phyloP scores from a whole-genome alignment of 164 flowering plant species.

The Pachysandra terminalis region DNA sequence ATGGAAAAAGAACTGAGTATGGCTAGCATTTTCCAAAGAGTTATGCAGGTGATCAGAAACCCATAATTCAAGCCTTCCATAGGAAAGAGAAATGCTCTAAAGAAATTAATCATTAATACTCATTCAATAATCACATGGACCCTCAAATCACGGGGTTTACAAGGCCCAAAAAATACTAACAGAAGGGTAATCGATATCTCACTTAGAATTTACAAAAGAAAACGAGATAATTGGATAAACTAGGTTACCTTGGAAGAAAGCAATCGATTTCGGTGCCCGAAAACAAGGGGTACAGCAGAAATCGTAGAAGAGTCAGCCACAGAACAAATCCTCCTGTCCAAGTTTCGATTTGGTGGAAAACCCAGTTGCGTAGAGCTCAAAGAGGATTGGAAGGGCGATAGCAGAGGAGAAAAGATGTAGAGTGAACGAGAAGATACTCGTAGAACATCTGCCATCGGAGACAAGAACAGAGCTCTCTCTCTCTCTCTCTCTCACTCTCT shows the following conservation, averaged over 20 bases:
- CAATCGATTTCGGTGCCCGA: constrained; percentile 13
- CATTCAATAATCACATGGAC: too few relatives aligned
- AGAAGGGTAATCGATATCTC: not conserved
- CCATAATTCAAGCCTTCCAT: too few relatives aligned
- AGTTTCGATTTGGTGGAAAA: constrained; percentile 17
- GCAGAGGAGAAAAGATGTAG: constrained; percentile 21
- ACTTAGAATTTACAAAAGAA: not conserved
- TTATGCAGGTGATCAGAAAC: too few relatives aligned
- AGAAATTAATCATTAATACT: too few relatives aligned
- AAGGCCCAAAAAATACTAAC: not conserved
- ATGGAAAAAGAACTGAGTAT: too few relatives aligned
- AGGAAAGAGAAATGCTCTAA: too few relatives aligned
- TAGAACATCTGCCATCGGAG: constrained; percentile 49
- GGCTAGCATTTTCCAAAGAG: too few relatives aligned
- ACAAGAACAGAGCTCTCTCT: not conserved
- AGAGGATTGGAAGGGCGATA: constrained; percentile 5
- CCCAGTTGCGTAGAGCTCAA: constrained; percentile 12
- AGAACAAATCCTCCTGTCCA: constrained; percentile 20
- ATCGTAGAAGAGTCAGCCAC: constrained; percentile 15
- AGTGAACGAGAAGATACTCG: constrained; percentile 23
- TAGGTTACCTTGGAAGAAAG: constrained; percentile 23
- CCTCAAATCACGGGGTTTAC: too few relatives aligned
- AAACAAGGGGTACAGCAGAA: constrained; percentile 13
- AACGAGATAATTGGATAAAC: not conserved
- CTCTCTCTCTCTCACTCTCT: too few relatives aligned